A percentile compares a stretch with the other conserved stretches of the same genome.
Conservation (phyloP, 345 rosid genomes). For the Arabis alpina region DNA sequence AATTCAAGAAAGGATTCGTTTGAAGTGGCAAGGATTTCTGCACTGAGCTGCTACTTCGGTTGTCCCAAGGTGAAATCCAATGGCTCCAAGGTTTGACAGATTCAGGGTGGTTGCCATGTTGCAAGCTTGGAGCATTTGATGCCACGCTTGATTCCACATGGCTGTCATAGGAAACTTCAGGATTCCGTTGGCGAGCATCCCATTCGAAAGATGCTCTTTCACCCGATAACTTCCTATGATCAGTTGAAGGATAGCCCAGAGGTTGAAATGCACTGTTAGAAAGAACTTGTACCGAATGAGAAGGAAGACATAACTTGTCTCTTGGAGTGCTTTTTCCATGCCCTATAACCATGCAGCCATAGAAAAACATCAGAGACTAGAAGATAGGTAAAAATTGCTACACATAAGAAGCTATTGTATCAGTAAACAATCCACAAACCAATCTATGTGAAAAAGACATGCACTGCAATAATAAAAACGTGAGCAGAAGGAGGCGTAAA, state of each 20-base stretch:
- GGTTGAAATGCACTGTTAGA: conserved; percentile 53
- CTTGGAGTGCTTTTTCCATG: conserved; percentile 44
- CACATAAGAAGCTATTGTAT: no score
- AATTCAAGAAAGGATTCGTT: conserved; percentile 52
- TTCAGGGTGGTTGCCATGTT: conserved; percentile 50
- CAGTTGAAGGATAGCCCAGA: conserved; percentile 48
- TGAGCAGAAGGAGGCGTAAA: conserved; percentile 1
- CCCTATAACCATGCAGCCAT: conserved; percentile 53
- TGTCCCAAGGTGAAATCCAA: conserved; percentile 63
- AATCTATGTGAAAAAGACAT: neutral
- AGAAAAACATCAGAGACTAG: conserved; percentile 34
- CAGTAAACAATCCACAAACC: no score
- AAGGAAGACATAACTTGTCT: conserved; percentile 51
- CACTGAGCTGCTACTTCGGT: conserved; percentile 53
- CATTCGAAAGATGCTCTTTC: conserved; percentile 46
- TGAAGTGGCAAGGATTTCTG: conserved; percentile 63
- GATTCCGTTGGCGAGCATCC: conserved; percentile 52
- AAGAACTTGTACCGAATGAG: conserved; percentile 52
- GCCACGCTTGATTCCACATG: conserved; percentile 54
- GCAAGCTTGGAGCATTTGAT: conserved; percentile 50
- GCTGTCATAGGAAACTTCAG: conserved; percentile 47
- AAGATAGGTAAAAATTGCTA: neutral
- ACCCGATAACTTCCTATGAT: conserved; percentile 54
- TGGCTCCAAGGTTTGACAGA: conserved; percentile 57
- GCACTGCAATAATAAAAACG: neutral